Percentiles rank a stretch among this genome's conserved stretches.
Evolutionary conservation across 441 rosid species (phyloP).

Genomic region (Erysimum pusillum): DNA sequence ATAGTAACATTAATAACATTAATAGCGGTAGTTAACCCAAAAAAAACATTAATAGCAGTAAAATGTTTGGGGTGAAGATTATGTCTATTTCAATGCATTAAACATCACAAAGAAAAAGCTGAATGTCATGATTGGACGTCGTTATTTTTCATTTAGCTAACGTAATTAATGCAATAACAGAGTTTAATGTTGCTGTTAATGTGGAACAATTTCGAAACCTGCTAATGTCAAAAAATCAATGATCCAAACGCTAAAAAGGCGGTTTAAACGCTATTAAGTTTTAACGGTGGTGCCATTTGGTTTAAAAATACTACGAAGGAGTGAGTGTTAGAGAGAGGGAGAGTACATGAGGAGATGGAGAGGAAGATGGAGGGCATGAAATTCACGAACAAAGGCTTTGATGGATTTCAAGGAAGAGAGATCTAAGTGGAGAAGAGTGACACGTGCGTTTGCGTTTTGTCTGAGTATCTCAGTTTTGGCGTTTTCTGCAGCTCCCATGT

Average conservation of each 20-base stretch:
- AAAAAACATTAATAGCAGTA: background rate
- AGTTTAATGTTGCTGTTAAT: background rate
- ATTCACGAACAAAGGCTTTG: constrained; percentile 60
- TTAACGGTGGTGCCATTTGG: no score
- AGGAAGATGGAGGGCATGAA: constrained; percentile 68
- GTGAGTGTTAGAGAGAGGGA: background rate
- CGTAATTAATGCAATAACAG: background rate
- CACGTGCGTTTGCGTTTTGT: constrained; percentile 56
- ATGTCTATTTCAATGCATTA: background rate
- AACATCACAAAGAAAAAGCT: constrained; percentile 4
- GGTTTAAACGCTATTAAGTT: background rate
- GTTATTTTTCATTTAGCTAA: background rate
- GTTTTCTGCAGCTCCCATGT: constrained; percentile 73
- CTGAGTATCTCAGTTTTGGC: constrained; percentile 61
- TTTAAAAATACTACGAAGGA: no score
- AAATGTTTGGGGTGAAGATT: background rate
- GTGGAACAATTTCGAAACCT: background rate
- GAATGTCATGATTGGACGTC: background rate
- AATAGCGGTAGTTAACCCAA: no score
- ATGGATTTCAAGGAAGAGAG: constrained; percentile 75
- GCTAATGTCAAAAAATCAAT: background rate
- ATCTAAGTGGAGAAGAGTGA: constrained; percentile 70
- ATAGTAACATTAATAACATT: background rate
- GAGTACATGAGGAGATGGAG: constrained; percentile 77
- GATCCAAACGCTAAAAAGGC: constrained; percentile 29